phyloP scores from a whole-genome alignment of 1,139 yeast species.

The Magnusiomyces tetraspermus region DNA sequence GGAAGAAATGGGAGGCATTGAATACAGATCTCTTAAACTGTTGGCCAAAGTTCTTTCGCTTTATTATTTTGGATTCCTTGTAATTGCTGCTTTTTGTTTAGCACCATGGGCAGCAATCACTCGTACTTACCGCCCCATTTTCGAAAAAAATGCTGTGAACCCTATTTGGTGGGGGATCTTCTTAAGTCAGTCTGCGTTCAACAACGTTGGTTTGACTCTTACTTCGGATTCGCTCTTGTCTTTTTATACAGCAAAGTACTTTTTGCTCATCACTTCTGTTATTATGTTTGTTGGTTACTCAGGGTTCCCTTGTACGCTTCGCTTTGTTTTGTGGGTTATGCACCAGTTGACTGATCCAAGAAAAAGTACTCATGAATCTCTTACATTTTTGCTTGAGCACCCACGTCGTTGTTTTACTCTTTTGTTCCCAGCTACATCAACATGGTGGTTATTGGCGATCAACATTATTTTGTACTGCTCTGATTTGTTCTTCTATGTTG shows the following conservation, averaged over 20 bases:
- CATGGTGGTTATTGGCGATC: conserved; percentile 85
- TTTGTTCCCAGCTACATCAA: conserved; percentile 81
- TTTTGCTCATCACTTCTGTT: conserved; percentile 51
- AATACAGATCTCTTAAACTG: conserved; percentile 76
- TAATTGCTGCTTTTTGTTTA: conserved; percentile 47
- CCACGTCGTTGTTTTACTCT: conserved; percentile 95
- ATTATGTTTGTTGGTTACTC: conserved; percentile 86
- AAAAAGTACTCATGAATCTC: conserved; percentile 47
- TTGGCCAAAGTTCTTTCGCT: conserved; percentile 53
- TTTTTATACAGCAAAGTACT: conserved; percentile 54
- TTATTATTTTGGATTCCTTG: conserved; percentile 69
- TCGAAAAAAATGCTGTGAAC: conserved; percentile 39
- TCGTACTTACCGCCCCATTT: conserved; percentile 36
- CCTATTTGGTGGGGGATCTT: conserved; percentile 93
- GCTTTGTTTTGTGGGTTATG: conserved; percentile 73
- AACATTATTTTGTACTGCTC: conserved; percentile 63
- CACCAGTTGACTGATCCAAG: conserved; percentile 55
- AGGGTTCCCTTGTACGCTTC: conserved; percentile 74
- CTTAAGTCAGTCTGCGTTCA: conserved; percentile 66
- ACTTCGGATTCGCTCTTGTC: conserved; percentile 69
- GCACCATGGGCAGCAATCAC: conserved; percentile 54
- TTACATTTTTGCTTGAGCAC: conserved; percentile 82
- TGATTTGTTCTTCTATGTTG: conserved; percentile 73
- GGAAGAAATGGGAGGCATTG: conserved; percentile 94
- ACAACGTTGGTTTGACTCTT: conserved; percentile 73